Base-by-base conservation (phyloP, 2,329 filamentous ascomycete species). In the Apiospora pterosperma region DNA sequence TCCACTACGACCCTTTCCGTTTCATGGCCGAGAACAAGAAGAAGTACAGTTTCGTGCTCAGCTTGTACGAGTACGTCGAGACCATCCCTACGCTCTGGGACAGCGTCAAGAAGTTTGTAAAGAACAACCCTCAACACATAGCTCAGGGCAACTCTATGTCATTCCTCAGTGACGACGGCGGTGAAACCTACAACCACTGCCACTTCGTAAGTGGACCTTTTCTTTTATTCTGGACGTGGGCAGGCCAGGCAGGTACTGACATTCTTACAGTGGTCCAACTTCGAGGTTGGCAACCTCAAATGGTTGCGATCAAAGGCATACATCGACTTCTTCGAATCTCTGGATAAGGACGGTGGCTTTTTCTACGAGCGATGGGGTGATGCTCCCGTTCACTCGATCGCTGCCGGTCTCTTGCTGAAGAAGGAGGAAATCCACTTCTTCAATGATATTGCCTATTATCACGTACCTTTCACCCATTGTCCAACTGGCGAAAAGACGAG, bases 291-390 rank as follows among this genome's bases (percentile, higher is more conserved):
- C 69, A 96, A 91, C 79, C 85, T 99, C 42, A 87, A 96, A 74
- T 99, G 96, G 93, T 87, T 99, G 63, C 90, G 96, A 69, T 96
- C 92, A 69, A 84, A 94, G 76, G 86, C 92, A 25, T 99, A 99
- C 80, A 81, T 90, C 55, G 95, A 98, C 79, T 99, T 89, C 82
- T 99, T 99, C 74, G 88, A 94, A 61, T 86, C 88, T 6, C 88
- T 99, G 36, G 96, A 99, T 78, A 82, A 87, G 70, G 93, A 97
- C 62, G 96, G 96, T 68, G 96, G 96, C 68, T 99, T 99, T 86
- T 98, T 97, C 84, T 98, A 98, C 78, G 96, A 99, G 80, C 90
- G 95, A 72, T 99, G 95, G 95, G 95, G 95, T 66, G 95, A 99
- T 79, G 96, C 96, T 6, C 96, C 96, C 0, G 93, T 99, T 6